Evolutionary conservation across 805 yeast genomes (phyloP).

Genomic region (Priceomyces medius): DNA sequence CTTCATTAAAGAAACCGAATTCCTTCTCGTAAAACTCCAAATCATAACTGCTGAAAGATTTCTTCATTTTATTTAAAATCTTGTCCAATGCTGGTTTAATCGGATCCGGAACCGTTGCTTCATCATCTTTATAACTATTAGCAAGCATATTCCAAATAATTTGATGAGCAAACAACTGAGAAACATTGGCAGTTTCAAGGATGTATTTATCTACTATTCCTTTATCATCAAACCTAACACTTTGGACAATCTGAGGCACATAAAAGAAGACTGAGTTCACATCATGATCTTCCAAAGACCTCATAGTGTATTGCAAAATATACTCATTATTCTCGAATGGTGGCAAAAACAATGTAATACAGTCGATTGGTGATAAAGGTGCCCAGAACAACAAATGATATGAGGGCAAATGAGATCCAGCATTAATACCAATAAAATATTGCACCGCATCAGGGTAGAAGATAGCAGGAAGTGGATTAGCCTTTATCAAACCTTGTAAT

Average conservation of each 20-base stretch:
- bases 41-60: slow-evolving; percentile 60
- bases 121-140: slow-evolving; percentile 87
- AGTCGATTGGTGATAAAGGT: slow-evolving; percentile 76
- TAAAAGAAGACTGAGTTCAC: slow-evolving; percentile 89
- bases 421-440: slow-evolving; percentile 45
- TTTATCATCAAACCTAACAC: slow-evolving; percentile 72
- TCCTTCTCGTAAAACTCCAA: slow-evolving; percentile 72
- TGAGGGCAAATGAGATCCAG: slow-evolving; percentile 35
- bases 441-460: slow-evolving; percentile 58
- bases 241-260: slow-evolving; percentile 97
- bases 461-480: slow-evolving; percentile 60
- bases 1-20: slow-evolving; percentile 85
- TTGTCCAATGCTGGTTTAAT: slow-evolving; percentile 81
- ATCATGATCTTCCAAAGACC: slow-evolving; percentile 84
- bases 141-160: slow-evolving; percentile 98
- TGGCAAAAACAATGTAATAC: slow-evolving; percentile 81
- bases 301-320: slow-evolving; percentile 82
- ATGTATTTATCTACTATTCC: slow-evolving; percentile 90
- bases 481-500: slow-evolving; percentile 45
- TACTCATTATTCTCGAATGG: slow-evolving; percentile 64
- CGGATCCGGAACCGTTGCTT: slow-evolving; percentile 72
- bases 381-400: slow-evolving; percentile 63
- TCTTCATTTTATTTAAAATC: slow-evolving; percentile 64
- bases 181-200: slow-evolving; percentile 86
- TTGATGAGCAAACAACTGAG: slow-evolving; percentile 93